Evolutionary conservation across 257 asterid species (phyloP), one percentile per base, ranked within the genome.

Genomic region (Solanum sparsipilum): DNA sequence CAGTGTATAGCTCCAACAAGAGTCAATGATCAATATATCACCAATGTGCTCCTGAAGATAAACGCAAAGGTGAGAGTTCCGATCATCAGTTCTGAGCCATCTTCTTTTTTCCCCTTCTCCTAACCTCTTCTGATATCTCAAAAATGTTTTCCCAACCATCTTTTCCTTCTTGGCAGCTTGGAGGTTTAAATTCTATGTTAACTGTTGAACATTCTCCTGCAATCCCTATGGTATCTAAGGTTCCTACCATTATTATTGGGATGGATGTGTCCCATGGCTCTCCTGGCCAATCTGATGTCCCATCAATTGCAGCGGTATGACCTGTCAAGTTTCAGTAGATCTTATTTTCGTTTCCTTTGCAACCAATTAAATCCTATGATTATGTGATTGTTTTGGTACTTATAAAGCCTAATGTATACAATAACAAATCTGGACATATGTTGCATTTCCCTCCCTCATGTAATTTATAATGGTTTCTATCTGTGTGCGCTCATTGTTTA

Each of bases 191-290:
- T 89, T 95, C 99, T 46, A 46, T 94, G 89, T 89, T 96, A 34
- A 93, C 94, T 72, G 92, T 91, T 70, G 99, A 96, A 41, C 88
- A 91, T 67, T 86, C 92, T n/a, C 96, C 95, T 56, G 91, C 98
- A 4, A 70, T 96, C 12, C 98, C 98, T 3, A 4, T 93, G 89
- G 92, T 96, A 25, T 95, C 99, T 1, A 95, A 94, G 89, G 88
- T 84, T 85, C 98, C 99, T 12, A 95, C 99, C 31, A 86, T 95
- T 27, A 94, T 96, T 87, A 89, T 96, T 65, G 99, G 99, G 63
- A 96, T 96, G 99, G 99, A 96, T 86, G 99, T 96, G 9, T 95
- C 98, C 0, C 99, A 96, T 79, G 99, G 99, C 74, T 96, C 99
- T 48, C 99, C 99, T 60, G 99, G 99, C 84, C 98, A 93, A 88